Conservation (phyloP, 768 basidiomycete genomes). For the Lactarius indigo region DNA sequence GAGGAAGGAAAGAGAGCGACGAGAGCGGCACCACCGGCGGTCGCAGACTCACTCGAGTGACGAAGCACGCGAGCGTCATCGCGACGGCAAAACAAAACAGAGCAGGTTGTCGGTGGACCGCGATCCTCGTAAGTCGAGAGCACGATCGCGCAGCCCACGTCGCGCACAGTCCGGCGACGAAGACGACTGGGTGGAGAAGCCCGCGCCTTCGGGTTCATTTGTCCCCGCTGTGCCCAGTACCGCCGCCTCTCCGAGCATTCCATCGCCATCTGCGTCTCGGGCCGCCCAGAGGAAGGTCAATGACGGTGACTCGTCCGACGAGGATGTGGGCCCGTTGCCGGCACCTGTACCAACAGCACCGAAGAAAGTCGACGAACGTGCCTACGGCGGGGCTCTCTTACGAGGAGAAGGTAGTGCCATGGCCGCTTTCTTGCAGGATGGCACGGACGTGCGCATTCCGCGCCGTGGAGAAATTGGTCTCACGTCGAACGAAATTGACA, state of each 20-base stretch:
- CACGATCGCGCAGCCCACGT: conserved; percentile 22
- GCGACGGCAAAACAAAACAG: conserved; percentile 30
- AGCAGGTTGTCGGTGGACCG: conserved; percentile 34
- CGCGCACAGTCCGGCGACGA: conserved; percentile 36
- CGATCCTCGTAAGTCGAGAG: conserved; percentile 23
- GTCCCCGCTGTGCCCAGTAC: conserved; percentile 27
- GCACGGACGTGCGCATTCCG: conserved; percentile 81
- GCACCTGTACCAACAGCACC: conserved; percentile 37
- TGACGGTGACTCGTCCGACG: conserved; percentile 33
- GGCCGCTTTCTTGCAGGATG: conserved; percentile 91
- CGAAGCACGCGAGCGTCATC: conserved; percentile 30
- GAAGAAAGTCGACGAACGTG: conserved; percentile 68
- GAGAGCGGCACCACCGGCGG: conserved; percentile 34
- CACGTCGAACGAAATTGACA: conserved; percentile 80
- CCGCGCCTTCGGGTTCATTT: conserved; percentile 32
- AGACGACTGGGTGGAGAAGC: conserved; percentile 70
- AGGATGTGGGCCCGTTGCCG: conserved; percentile 82
- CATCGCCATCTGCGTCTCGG: conserved; percentile 1
- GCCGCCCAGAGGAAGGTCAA: not conserved
- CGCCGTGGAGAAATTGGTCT: conserved; percentile 98
- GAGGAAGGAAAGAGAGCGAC: conserved; percentile 46
- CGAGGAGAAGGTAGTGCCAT: conserved; percentile 97
- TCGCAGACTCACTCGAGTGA: conserved; percentile 27
- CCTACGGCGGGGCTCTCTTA: conserved; percentile 85
- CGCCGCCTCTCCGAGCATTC: conserved; percentile 19